Evolutionary conservation across 306 rosid genomes (phyloP).

Genomic region (Prunus mume): DNA sequence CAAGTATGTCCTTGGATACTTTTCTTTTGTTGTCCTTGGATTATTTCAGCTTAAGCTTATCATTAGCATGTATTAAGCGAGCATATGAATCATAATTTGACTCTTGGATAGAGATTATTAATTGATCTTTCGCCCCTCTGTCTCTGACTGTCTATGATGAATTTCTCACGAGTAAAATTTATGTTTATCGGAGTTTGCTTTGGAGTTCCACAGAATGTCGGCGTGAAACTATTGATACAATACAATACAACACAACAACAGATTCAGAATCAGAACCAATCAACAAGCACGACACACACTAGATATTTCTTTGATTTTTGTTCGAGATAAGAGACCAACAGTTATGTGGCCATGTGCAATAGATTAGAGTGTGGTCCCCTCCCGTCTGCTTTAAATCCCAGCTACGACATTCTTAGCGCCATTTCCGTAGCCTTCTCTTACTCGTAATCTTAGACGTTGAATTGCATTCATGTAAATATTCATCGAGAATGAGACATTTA

Average conservation of each 20-base stretch:
- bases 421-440: background rate
- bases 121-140: too few species aligned
- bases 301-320: background rate
- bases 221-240: conserved; percentile 37
- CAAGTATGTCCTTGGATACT: background rate
- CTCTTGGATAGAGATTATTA: too few species aligned
- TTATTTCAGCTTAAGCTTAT: too few species aligned
- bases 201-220: conserved; percentile 64
- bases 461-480: too few species aligned
- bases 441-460: too few species aligned
- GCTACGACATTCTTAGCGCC: background rate
- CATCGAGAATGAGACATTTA: too few species aligned
- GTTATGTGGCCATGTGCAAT: background rate
- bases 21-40: background rate
- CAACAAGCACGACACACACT: conserved; percentile 2
- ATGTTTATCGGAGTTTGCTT: conserved; percentile 10
- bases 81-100: too few species aligned
- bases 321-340: background rate
- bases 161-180: background rate
- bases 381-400: background rate
- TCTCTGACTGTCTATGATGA: too few species aligned
- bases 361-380: background rate
- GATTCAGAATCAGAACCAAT: background rate
- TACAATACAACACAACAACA: background rate
- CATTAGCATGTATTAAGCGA: too few species aligned